Evolutionary conservation across 2,329 filamentous ascomycete genomes (phyloP), one percentile per base, ranked within the genome.

Genomic region (Pyricularia sp.): DNA sequence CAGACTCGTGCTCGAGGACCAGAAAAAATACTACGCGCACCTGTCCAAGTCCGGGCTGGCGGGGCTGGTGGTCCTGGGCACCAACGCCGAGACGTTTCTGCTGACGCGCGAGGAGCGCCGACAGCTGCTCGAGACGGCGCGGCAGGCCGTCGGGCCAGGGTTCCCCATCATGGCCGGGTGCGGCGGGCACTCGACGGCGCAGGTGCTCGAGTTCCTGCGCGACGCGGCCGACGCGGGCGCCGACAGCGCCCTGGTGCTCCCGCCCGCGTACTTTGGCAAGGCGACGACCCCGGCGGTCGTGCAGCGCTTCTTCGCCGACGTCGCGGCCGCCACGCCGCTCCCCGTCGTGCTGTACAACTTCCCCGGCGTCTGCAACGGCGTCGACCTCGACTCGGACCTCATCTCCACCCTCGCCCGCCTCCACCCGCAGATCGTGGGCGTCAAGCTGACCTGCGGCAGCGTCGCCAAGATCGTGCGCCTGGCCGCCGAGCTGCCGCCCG

Each of bases 381-480:
- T 89, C 3, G 87, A 90, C 71, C 76, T 90, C 28, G 86, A 88
- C 72, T 87, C 85, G 1, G 85, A 84, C 62, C 80, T 80, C 0
- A 84, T 89, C 61, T 76, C 81, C 1, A 73, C 73, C 28, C 78
- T 88, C 28, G 84, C 83, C 0, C 65, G 66, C 40, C 60, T 55
- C 13, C 66, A 70, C 66, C 68, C 69, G 6, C 62, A 67, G 57
- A 31, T 70, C 33, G 68, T 70, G 64, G 66, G 68, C 61, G 66
- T 66, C 67, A 67, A 68, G 72, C 76, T 89, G 66, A 88, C 86
- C 13, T 88, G 86, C 73, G 86, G 87, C n/a, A 86, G 84, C 69
- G 88, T 89, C 35, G 88, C 86, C 66, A 91, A 91, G 75, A 81
- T 91, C 62, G 84, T 85, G 4, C 79, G 88, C 9, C 79, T 91